Conservation (phyloP, 2,329 filamentous ascomycete species). For the Fusarium graminum region DNA sequence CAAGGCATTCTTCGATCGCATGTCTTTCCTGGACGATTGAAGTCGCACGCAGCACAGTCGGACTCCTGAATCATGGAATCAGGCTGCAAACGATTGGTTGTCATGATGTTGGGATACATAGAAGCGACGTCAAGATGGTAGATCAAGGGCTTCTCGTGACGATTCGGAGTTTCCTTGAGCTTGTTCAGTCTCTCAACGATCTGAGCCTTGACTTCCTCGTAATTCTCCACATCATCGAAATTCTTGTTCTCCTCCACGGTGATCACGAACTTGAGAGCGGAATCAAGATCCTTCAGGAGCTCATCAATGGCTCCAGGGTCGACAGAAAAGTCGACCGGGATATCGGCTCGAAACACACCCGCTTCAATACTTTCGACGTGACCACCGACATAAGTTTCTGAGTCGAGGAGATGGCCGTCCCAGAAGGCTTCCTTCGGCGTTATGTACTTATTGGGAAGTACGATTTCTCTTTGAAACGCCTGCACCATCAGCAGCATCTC, state of each 20-base stretch:
- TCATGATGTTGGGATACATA: slow-evolving; percentile 99
- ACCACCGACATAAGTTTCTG: slow-evolving; percentile 97
- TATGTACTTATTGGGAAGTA: slow-evolving; percentile 95
- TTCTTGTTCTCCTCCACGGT: slow-evolving; percentile 87
- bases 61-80: slow-evolving; percentile 99
- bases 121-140: slow-evolving; percentile 99
- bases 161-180: slow-evolving; percentile 85
- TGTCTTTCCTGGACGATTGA: slow-evolving; percentile 96
- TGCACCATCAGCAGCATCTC: slow-evolving; percentile 99
- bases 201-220: slow-evolving; percentile 85
- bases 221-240: slow-evolving; percentile 82
- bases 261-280: slow-evolving; percentile 88
- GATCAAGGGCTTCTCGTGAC: slow-evolving; percentile 88
- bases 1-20: slow-evolving; percentile 95
- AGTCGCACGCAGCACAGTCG: slow-evolving; percentile 97
- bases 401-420: slow-evolving; percentile 95
- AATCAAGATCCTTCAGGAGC: slow-evolving; percentile 85
- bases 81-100: slow-evolving; percentile 94
- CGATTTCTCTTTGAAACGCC: slow-evolving; percentile 90
- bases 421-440: slow-evolving; percentile 93
- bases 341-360: slow-evolving; percentile 95
- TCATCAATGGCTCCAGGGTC: slow-evolving; percentile 92
- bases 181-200: slow-evolving; percentile 78
- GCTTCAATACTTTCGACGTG: slow-evolving; percentile 99
- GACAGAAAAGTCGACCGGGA: slow-evolving; percentile 93